Conservation (phyloP, 352 stramenopile species). For the Hyaloperonospora arabidopsidis region DNA sequence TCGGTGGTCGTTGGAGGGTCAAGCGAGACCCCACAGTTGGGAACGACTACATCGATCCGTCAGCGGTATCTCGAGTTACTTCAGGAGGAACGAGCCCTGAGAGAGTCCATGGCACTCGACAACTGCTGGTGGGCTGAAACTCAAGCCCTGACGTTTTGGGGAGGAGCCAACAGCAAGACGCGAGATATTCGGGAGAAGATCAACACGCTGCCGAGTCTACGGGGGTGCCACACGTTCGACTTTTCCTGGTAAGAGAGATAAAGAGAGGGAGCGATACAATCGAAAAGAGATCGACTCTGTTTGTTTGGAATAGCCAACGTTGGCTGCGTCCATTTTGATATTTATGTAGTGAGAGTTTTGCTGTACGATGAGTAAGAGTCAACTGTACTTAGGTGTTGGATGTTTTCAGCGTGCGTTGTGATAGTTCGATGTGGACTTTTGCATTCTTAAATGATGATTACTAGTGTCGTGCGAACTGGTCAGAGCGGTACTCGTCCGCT, state of each 20-base stretch:
- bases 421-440: too few relatives aligned
- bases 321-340: too few relatives aligned
- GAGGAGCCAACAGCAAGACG: slow-evolving; percentile 12
- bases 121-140: slow-evolving; percentile 10
- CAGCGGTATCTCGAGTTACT: slow-evolving; percentile 20
- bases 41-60: slow-evolving; percentile 6
- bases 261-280: too few relatives aligned
- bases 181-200: slow-evolving; percentile 21
- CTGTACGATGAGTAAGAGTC: too few relatives aligned
- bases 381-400: too few relatives aligned
- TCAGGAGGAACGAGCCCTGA: slow-evolving; percentile 20
- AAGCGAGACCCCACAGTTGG: background rate
- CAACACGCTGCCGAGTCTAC: slow-evolving; percentile 23
- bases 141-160: slow-evolving; percentile 18
- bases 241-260: slow-evolving; percentile 23
- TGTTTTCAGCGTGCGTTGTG: too few relatives aligned
- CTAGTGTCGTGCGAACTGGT: too few relatives aligned
- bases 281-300: too few relatives aligned
- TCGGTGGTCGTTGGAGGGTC: slow-evolving; percentile 5
- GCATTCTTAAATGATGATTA: too few relatives aligned
- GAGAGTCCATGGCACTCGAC: slow-evolving; percentile 11
- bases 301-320: too few relatives aligned
- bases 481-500: too few relatives aligned
- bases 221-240: slow-evolving; percentile 19
- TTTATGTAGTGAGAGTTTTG: too few relatives aligned